Evolutionary conservation across 306 rosid genomes (phyloP).

Genomic region (Dicorynia guianensis): DNA sequence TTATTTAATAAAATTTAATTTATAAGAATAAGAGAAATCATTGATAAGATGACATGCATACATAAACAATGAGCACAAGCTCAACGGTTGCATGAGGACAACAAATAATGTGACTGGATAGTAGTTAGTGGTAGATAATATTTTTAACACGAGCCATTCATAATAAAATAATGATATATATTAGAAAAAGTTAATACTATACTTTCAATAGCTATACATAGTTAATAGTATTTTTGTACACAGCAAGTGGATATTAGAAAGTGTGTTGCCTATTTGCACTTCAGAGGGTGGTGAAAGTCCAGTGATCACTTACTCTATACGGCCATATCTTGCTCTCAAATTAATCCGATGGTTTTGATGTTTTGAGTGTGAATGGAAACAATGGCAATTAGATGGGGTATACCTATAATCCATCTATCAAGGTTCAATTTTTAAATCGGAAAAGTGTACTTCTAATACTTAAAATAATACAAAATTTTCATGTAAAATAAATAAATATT

Average conservation of each 20-base stretch:
- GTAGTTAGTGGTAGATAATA: neutral
- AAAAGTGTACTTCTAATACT: too few species aligned
- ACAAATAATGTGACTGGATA: slow-evolving; percentile 27
- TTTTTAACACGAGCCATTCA: slow-evolving; percentile 5
- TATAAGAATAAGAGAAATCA: too few species aligned
- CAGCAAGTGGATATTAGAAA: slow-evolving; percentile 32
- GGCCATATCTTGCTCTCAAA: slow-evolving; percentile 50
- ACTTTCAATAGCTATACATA: slow-evolving; percentile 31
- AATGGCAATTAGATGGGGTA: neutral
- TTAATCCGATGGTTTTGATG: slow-evolving; percentile 47
- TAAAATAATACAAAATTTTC: too few species aligned
- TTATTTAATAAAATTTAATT: too few species aligned
- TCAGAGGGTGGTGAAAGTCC: slow-evolving; percentile 29
- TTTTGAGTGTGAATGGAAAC: slow-evolving; percentile 40
- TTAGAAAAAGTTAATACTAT: slow-evolving; percentile 16
- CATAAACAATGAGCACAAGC: too few species aligned
- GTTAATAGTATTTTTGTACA: slow-evolving; percentile 4
- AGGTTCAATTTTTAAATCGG: neutral
- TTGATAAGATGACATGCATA: neutral
- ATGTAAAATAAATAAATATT: too few species aligned
- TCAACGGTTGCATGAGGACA: slow-evolving; percentile 27
- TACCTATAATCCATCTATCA: slow-evolving; percentile 12
- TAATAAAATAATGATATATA: neutral
- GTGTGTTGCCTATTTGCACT: neutral
- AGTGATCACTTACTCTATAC: neutral